Conservation (phyloP, 441 rosid genomes). For the Mallotus repandus region DNA sequence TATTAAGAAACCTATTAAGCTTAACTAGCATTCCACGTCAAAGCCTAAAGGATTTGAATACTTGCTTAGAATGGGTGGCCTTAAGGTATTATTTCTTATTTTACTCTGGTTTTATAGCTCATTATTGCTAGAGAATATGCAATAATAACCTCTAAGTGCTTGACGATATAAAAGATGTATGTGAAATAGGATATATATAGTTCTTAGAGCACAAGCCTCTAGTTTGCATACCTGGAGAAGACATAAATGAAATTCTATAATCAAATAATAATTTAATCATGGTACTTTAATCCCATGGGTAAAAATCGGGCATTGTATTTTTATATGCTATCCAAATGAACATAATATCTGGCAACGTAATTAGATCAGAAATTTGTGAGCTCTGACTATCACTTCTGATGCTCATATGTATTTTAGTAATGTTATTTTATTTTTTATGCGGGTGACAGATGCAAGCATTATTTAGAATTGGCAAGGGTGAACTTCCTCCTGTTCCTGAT, state of each 20-base stretch:
- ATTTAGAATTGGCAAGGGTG: conserved; percentile 63
- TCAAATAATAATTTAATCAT: no score
- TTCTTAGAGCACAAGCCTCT: background rate
- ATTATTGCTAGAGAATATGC: no score
- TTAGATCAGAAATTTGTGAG: background rate
- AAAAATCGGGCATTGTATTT: background rate
- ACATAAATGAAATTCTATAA: background rate
- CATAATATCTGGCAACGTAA: background rate
- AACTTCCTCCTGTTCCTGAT: conserved; percentile 51
- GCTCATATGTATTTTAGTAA: background rate
- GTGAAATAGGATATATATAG: background rate
- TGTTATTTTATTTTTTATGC: background rate
- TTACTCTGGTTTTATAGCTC: no score
- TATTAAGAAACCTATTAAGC: background rate
- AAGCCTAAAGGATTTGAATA: no score
- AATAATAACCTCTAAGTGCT: no score
- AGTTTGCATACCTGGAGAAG: background rate
- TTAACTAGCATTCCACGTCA: background rate
- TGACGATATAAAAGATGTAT: no score
- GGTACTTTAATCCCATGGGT: no score
- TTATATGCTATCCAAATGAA: background rate
- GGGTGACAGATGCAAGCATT: conserved; percentile 60
- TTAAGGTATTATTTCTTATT: no score
- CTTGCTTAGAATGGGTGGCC: no score
- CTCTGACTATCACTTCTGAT: background rate